A percentile compares a stretch with the other conserved stretches of the same genome.
phyloP scores from a whole-genome alignment of 805 yeast genomes.

The Wickerhamiella allomyrinae region DNA sequence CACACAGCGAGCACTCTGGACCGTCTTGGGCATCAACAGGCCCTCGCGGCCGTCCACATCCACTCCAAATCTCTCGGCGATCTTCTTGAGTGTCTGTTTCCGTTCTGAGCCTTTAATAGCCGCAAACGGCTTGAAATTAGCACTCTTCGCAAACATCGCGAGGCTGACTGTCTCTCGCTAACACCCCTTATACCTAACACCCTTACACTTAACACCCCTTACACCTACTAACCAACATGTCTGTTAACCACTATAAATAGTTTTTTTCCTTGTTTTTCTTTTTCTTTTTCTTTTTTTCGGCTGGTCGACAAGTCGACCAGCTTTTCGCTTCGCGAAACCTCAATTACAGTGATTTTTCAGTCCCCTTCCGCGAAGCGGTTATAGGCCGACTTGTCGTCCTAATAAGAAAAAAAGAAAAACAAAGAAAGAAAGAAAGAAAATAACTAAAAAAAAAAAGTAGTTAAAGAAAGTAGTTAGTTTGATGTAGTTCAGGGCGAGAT shows the following conservation, averaged over 20 bases:
- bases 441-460: neutral
- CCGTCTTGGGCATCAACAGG: constrained; percentile 34
- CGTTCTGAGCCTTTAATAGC: constrained; percentile 76
- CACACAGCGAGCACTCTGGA: constrained; percentile 53
- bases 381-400: too few species aligned
- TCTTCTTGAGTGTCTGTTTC: constrained; percentile 34
- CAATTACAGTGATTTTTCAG: too few species aligned
- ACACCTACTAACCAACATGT: neutral
- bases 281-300: too few species aligned
- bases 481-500: too few species aligned
- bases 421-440: too few species aligned
- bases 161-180: neutral
- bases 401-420: too few species aligned
- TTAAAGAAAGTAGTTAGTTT: too few species aligned
- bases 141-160: constrained; percentile 19
- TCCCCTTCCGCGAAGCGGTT: too few species aligned
- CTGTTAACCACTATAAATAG: neutral
- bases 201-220: neutral
- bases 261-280: neutral
- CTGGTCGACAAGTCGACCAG: too few species aligned
- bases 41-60: constrained; percentile 22
- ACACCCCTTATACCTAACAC: neutral
- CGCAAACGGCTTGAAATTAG: constrained; percentile 49
- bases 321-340: too few species aligned
- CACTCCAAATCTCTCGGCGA: constrained; percentile 29